phyloP scores from a whole-genome alignment of 805 yeast genomes.

The Lipomyces chichibuensis region DNA sequence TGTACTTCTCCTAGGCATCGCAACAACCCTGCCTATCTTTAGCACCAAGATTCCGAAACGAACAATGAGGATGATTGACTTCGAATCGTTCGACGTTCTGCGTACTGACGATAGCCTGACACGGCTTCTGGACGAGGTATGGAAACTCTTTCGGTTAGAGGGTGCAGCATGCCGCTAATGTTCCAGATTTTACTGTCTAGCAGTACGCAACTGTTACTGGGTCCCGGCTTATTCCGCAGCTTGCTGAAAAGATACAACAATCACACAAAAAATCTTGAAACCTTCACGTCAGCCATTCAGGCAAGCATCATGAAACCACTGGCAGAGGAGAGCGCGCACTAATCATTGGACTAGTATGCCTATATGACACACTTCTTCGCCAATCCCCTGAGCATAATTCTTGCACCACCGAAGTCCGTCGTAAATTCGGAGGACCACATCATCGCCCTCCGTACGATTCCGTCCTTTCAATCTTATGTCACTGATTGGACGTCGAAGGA shows the following conservation, averaged over 20 bases:
- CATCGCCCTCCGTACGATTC: conserved; percentile 44
- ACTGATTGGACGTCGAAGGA: not conserved
- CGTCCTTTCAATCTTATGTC: conserved; percentile 42
- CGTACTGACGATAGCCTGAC: conserved; percentile 24
- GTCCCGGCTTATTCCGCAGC: conserved; percentile 18
- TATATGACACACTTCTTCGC: conserved; percentile 46
- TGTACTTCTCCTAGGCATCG: conserved; percentile 44
- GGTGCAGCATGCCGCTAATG: not conserved
- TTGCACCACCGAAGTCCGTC: conserved; percentile 15
- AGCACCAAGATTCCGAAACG: conserved; percentile 43
- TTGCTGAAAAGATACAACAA: conserved; percentile 15
- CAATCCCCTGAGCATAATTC: conserved; percentile 43
- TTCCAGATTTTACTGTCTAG: conserved; percentile 12
- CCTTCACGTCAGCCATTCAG: conserved; percentile 30
- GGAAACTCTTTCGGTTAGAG: not conserved
- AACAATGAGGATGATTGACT: conserved; percentile 38
- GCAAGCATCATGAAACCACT: conserved; percentile 31
- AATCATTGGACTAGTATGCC: conserved; percentile 36
- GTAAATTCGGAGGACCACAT: conserved; percentile 33
- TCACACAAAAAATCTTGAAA: conserved; percentile 23
- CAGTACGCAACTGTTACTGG: conserved; percentile 18
- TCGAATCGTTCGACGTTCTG: conserved; percentile 39
- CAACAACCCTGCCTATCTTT: conserved; percentile 45
- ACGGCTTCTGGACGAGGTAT: conserved; percentile 23
- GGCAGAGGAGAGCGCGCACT: not conserved